Base-by-base conservation (phyloP, 2,329 filamentous ascomycete species). In the Gaeumannomyces sp. region DNA sequence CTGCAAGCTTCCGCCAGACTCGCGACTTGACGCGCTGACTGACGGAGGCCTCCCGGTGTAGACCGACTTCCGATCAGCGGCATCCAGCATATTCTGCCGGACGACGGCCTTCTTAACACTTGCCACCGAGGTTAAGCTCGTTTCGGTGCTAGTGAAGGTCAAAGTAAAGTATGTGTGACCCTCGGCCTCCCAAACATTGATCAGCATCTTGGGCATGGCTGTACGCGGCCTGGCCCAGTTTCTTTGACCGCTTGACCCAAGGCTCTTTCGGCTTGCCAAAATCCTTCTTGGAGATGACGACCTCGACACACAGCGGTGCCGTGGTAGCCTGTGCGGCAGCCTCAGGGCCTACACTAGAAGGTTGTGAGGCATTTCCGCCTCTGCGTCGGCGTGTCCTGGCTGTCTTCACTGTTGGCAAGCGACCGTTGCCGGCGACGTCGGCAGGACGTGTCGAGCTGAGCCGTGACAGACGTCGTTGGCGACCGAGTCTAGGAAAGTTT, bases 131-230 rank as follows among this genome's bases (percentile, higher is more conserved):
- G 77, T 71, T 2, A 74, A 64, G 0, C 74, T 72, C 0, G 79
- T 78, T 25, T 81, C 78, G 16, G 85, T 82, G 67, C 82, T 87
- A 14, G 89, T 93, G 67, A 93, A 93, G 0, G 89, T 91, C 65
- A 93, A 77, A 1, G 89, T 92, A 72, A 87, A 93, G 74, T 89
- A 92, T 13, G 82, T 85, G 69, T 88, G 83, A 58, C 90, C 85
- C 56, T 89, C 84, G n/a, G 84, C 79, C 66, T 85, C 82, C 88
- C 89, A 93, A 8, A 91, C 84, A 0, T 87, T 90, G 28, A 93
- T 85, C 60, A 92, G 91, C 88, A 93, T 91, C 68, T 88, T 89
- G 28, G n/a, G 90, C 88, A 67, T 85, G 85, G 0, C 85, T 75
- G 70, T 79, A 79, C 5, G 57, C 53, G 16, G 45, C 62, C n/a